Percentiles rank a stretch among this genome's conserved stretches.
Conservation (phyloP, 495 filamentous ascomycete genomes). For the Annulohypoxylon moriforme region DNA sequence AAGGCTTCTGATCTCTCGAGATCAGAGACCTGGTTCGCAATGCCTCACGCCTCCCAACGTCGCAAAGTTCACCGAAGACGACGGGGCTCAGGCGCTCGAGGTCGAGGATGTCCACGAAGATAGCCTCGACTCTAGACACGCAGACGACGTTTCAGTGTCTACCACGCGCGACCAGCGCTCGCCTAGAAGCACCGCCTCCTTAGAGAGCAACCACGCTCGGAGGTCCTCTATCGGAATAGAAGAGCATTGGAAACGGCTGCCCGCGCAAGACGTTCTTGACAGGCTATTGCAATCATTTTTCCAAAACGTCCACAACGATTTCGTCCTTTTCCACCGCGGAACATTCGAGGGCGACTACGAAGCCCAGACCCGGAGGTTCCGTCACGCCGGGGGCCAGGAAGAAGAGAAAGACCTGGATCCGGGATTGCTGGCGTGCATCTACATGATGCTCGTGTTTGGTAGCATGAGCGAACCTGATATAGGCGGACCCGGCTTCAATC, state of each 20-base stretch:
- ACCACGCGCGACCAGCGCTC: conserved; percentile 17
- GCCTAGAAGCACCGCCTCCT: conserved; percentile 17
- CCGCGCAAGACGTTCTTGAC: conserved; percentile 47
- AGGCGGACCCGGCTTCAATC: conserved; percentile 40
- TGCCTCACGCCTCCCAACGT: conserved; percentile 19
- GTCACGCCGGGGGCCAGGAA: background rate
- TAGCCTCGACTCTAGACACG: background rate
- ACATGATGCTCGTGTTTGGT: conserved; percentile 58
- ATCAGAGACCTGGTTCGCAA: conserved; percentile 9
- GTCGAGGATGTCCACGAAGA: conserved; percentile 13
- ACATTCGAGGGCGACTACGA: conserved; percentile 57
- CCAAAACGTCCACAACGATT: conserved; percentile 56
- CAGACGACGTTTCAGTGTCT: conserved; percentile 10
- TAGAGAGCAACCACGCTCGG: conserved; percentile 12
- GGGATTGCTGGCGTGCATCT: conserved; percentile 57
- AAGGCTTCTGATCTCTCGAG: conserved; percentile 33
- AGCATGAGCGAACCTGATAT: conserved; percentile 43
- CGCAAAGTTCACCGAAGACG: conserved; percentile 29
- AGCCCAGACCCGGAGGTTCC: conserved; percentile 24
- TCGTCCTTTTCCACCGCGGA: conserved; percentile 56
- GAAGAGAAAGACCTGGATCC: conserved; percentile 20
- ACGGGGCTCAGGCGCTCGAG: conserved; percentile 30
- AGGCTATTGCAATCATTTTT: conserved; percentile 56
- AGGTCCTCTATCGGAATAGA: conserved; percentile 5
- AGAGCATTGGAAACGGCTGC: conserved; percentile 32